Evolutionary conservation across 345 rosid species (phyloP).

Genomic region (Aegle marmelos): DNA sequence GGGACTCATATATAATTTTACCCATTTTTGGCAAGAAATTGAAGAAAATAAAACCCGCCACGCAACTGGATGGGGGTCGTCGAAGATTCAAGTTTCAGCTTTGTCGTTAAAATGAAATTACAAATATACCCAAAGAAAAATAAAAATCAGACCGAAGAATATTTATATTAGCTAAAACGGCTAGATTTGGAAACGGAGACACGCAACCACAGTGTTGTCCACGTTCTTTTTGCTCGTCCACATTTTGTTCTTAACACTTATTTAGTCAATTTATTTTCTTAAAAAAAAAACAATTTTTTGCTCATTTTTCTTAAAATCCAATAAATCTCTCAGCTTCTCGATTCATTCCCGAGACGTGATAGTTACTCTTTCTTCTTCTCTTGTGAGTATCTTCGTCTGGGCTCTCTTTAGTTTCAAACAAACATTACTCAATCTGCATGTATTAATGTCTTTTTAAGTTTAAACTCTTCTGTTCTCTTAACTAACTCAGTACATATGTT

Average conservation of each 20-base stretch:
- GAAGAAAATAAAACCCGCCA: background rate
- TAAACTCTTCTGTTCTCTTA: background rate
- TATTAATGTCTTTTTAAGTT: background rate
- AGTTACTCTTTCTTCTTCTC: background rate
- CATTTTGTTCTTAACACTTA: background rate
- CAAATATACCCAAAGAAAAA: background rate
- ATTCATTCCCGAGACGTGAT: background rate
- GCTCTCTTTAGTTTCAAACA: constrained; percentile 9
- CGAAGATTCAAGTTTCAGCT: background rate
- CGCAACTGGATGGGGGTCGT: background rate
- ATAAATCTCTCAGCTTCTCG: background rate
- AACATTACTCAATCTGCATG: background rate
- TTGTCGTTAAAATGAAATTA: background rate
- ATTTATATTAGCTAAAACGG: background rate
- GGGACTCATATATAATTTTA: background rate
- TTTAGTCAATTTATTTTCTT: background rate
- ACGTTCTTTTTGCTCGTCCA: background rate
- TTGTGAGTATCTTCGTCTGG: constrained; percentile 23
- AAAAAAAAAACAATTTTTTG: background rate
- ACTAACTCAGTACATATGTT: background rate
- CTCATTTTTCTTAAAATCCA: background rate
- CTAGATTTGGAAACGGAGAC: background rate
- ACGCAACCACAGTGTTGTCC: background rate
- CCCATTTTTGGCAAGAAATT: background rate
- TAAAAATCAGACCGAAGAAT: background rate